phyloP scores from a whole-genome alignment of 345 rosid genomes.

The Hevea brasiliensis region DNA sequence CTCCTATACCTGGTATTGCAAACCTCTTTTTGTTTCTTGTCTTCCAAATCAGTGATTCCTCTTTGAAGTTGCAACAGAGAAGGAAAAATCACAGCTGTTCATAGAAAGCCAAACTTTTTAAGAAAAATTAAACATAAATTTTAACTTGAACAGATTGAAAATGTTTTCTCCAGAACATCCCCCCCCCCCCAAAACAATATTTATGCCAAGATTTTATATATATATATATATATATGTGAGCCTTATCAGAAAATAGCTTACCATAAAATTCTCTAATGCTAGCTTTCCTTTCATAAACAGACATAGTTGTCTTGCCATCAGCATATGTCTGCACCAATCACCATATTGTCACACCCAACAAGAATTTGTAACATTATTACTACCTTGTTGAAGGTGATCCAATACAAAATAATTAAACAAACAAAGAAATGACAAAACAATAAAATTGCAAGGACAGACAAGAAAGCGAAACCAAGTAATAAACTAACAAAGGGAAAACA shows the following conservation, averaged over 20 bases:
- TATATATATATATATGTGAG: no score
- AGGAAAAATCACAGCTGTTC: slow-evolving; percentile 25
- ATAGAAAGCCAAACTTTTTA: background rate
- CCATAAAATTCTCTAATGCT: slow-evolving; percentile 88
- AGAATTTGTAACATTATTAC: slow-evolving; percentile 13
- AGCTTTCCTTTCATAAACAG: slow-evolving; percentile 79
- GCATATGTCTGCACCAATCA: slow-evolving; percentile 56
- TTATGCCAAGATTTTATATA: no score
- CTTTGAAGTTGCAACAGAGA: slow-evolving; percentile 29
- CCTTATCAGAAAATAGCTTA: no score
- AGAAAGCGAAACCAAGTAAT: no score
- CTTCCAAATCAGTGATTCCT: slow-evolving; percentile 26
- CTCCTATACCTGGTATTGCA: slow-evolving; percentile 15
- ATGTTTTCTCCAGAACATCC: background rate
- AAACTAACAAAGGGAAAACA: no score
- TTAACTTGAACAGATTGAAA: background rate
- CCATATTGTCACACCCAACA: slow-evolving; percentile 7
- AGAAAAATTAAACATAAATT: background rate
- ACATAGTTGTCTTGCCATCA: slow-evolving; percentile 92
- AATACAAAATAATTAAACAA: background rate
- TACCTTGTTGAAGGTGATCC: slow-evolving; percentile 9
- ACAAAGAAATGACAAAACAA: no score
- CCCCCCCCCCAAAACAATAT: no score
- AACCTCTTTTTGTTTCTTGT: slow-evolving; percentile 20
- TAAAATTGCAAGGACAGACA: no score